Evolutionary conservation across 352 stramenopile species (phyloP), one percentile per base, ranked within the genome.

Genomic region (Aphanomyces invadans): DNA sequence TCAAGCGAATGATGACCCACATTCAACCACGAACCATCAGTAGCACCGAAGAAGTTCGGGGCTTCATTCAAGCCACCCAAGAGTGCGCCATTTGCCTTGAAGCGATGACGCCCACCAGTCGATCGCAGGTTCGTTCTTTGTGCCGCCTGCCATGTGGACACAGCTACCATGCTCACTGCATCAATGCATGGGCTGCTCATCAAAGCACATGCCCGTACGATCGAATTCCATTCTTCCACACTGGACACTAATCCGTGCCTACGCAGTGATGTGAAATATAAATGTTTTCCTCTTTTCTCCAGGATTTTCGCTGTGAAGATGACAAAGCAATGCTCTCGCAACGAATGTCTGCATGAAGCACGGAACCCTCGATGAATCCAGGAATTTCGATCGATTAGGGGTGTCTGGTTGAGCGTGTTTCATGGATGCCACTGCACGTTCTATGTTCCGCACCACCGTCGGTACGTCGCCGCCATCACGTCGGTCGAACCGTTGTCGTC

Each of bases 131-230:
- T n/a, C n/a, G n/a, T n/a, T n/a, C n/a, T n/a, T n/a, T 72, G 29
- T 38, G 74, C n/a, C 45, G 51, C 0, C 59, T 80, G 19, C 42
- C 57, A 5, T 80, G 74, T 15, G 72, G 74, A 11, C 74, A 80
- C 49, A 62, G 66, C 15, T 80, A 71, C 53, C 74, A 80, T 19
- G 46, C 57, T 17, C 53, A 26, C 11, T 80, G 74, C 31, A 76
- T 80, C 31, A 2, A 38, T 1, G 38, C 68, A 28, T 80, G 74
- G 74, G 28, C 65, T 4, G 12, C 29, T 28, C 68, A 74, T 26
- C 70, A 71, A 11, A 59, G 62, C 28, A 76, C 70, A 19, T 80
- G 74, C 46, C 74, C 74, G 0, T 73, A 75, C 17, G 74, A 80
- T 46, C 74, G 74, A 10, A 42, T 49, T 2, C 33, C 67, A 25